Conservation (phyloP, 345 rosid genomes). For the Corymbia maculata region DNA sequence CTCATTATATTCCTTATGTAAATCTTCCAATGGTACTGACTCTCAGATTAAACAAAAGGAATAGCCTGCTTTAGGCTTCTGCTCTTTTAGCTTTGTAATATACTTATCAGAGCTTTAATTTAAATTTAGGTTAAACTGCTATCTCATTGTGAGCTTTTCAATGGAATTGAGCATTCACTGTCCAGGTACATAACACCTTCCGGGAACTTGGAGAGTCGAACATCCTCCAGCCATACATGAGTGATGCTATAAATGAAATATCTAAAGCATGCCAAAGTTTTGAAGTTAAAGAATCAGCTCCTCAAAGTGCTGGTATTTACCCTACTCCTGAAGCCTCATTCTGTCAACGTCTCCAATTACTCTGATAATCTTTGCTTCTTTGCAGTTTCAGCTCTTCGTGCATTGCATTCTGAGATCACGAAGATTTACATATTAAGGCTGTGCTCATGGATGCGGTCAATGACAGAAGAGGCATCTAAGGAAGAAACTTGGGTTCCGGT, state of each 20-base stretch:
- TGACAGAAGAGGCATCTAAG: conserved; percentile 60
- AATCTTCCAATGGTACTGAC: neutral
- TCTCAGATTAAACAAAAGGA: neutral
- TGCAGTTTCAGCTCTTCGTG: conserved; percentile 62
- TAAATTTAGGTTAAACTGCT: neutral
- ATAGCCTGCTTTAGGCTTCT: neutral
- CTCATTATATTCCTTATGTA: neutral
- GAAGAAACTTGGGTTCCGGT: conserved; percentile 90
- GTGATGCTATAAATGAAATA: conserved; percentile 73
- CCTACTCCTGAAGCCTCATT: neutral
- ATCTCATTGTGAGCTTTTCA: neutral
- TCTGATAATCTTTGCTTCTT: conserved; percentile 15
- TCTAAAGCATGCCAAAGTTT: conserved; percentile 87
- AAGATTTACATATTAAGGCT: conserved; percentile 79
- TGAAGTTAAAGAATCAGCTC: conserved; percentile 89
- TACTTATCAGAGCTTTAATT: neutral
- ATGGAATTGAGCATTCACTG: neutral
- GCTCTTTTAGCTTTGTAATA: neutral
- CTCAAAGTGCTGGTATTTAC: conserved; percentile 64
- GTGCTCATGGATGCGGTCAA: conserved; percentile 93
- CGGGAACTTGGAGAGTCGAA: conserved; percentile 77
- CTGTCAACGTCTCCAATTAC: conserved; percentile 4
- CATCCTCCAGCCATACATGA: conserved; percentile 69
- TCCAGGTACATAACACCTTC: conserved; percentile 72
- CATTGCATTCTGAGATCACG: conserved; percentile 68